Base-by-base conservation (phyloP, 495 filamentous ascomycete genomes). In the Niebla homalea region DNA sequence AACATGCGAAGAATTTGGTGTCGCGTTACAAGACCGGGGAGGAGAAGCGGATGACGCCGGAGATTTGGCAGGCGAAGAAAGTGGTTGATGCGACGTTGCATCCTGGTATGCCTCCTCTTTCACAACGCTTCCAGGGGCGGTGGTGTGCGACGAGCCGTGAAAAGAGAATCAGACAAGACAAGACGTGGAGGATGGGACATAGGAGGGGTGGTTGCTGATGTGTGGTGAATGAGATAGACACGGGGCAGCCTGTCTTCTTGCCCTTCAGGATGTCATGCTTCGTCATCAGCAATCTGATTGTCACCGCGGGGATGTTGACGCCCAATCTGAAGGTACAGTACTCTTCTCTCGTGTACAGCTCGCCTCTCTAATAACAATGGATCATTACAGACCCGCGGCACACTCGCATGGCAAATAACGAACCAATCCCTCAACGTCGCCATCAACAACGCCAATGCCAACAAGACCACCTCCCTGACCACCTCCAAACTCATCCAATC, bases 371-470 rank as follows among this genome's bases (percentile, higher is more conserved):
- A 49, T 67, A 22, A 66, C 38, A 45, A n/a, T 36, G 1, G 10
- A 7, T 35, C 45, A 15, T 36, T 23, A 37, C 51, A 89, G 79
- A 96, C 86, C 37, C 77, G 80, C 20, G 92, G 90, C 25, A 95
- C 87, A 6, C 74, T 98, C 32, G 80, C 81, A 55, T 98, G 92
- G 92, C 92, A 98, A 71, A 80, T 95, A 48, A 79, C 85, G 40
- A 98, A 98, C 67, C 92, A 98, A 65, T 94, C 88, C 12, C 85
- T 98, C 53, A 97, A 98, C 61, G 92, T 98, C 16, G 89, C 86
- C 38, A 92, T 98, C 73, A 98, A 98, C 75, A 85, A 77, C 64
- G 81, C 89, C 62, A 98, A 98, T 66, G 84, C 92, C 36, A 98
- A 98, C 75, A 98, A 98, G 62, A 93, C 87, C 16, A 85, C 87